Percentiles rank a stretch among this genome's conserved stretches.
Conservation (phyloP, 208 protist genomes). For the Vickermania ingenoplastis region DNA sequence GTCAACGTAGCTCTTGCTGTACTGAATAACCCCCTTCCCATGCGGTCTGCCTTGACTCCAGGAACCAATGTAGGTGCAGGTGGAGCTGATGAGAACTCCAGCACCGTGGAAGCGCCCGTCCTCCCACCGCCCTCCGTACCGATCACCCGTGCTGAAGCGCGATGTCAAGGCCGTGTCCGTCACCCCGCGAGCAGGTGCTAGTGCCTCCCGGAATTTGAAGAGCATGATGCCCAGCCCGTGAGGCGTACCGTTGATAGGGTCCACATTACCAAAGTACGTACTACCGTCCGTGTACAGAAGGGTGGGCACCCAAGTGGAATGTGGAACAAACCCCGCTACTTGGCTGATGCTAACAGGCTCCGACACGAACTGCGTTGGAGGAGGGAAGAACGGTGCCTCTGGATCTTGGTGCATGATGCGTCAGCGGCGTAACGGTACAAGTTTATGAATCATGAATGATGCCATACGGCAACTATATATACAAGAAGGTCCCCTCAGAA, state of each 20-base stretch:
- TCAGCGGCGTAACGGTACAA: too few relatives aligned
- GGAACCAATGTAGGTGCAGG: constrained; percentile 73
- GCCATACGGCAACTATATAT: too few relatives aligned
- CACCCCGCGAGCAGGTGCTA: background rate
- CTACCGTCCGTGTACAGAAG: constrained; percentile 47
- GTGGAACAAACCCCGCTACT: constrained; percentile 40
- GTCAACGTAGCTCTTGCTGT: constrained; percentile 17
- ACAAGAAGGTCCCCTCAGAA: too few relatives aligned
- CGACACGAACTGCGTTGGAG: too few relatives aligned
- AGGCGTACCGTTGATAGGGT: constrained; percentile 26
- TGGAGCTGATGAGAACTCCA: constrained; percentile 50
- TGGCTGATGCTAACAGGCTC: constrained; percentile 42
- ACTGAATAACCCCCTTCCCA: constrained; percentile 27
- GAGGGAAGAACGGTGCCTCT: too few relatives aligned
- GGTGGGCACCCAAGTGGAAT: constrained; percentile 14
- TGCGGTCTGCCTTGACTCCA: constrained; percentile 32
- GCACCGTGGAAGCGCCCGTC: constrained; percentile 63
- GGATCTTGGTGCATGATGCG: too few relatives aligned
- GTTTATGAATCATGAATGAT: too few relatives aligned
- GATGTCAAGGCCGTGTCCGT: constrained; percentile 3
- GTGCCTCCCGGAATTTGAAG: constrained; percentile 21
- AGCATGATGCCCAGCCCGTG: constrained; percentile 63
- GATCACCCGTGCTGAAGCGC: constrained; percentile 43
- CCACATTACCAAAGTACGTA: constrained; percentile 67
- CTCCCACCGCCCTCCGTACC: constrained; percentile 66